Percentiles rank a stretch among this genome's conserved stretches.
These are phyloP conservation scores for Diutina sp. DNA, from an alignment of 1,139 yeast genomes.

Conservation along the genomic window DNA sequence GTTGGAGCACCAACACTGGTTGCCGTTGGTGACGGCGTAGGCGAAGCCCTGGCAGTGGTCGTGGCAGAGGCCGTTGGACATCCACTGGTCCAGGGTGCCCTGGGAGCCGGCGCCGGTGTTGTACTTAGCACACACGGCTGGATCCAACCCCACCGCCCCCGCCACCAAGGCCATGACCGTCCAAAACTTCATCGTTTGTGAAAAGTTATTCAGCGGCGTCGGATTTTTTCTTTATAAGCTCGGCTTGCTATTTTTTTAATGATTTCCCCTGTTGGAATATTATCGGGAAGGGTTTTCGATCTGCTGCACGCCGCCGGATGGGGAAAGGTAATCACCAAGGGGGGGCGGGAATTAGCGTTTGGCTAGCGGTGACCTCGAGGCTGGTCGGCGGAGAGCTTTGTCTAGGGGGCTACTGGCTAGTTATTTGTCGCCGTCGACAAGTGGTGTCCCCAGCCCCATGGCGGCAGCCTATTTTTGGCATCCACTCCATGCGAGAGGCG, in stretches of 20 bases:
- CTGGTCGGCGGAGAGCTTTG: background rate
- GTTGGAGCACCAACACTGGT: constrained; percentile 52
- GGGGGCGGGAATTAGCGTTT: background rate
- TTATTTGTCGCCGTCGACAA: background rate
- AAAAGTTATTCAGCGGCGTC: background rate
- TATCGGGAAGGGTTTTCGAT: background rate
- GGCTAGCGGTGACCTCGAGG: background rate
- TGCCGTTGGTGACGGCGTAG: constrained; percentile 36
- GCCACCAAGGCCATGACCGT: background rate
- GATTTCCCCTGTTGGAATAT: background rate
- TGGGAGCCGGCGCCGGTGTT: constrained; percentile 22
- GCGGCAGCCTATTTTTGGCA: background rate
- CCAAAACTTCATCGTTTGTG: background rate
- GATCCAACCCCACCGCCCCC: constrained; percentile 6
- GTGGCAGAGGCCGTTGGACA: constrained; percentile 47
- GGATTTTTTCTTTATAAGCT: background rate
- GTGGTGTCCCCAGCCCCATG: background rate
- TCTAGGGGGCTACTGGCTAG: background rate
- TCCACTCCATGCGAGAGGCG: background rate
- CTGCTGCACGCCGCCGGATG: background rate
- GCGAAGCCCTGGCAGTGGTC: constrained; percentile 29
- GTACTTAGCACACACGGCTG: constrained; percentile 29
- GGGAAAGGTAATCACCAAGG: background rate
- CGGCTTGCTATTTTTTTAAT: background rate
- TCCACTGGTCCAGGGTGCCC: constrained; percentile 11